A percentile compares a stretch with the other conserved stretches of the same genome.
Conservation (phyloP, 1,139 yeast genomes). For the Hyphopichia wangnamkhiaoensis region DNA sequence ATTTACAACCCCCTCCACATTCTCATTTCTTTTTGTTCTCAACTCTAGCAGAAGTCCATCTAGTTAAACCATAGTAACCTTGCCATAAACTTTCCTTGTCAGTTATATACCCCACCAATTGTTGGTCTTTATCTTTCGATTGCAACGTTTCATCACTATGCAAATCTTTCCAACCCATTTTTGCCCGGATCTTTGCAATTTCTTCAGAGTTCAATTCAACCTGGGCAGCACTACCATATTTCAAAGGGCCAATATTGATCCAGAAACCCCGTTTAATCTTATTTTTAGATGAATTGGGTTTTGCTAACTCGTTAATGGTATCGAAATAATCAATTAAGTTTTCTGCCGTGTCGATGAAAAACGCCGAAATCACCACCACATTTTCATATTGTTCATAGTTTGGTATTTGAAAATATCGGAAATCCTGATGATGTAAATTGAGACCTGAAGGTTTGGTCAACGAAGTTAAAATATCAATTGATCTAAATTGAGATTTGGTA, state of each 20-base stretch:
- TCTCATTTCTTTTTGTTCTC: no score
- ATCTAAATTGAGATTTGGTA: slow-evolving; percentile 53
- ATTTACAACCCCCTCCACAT: no score
- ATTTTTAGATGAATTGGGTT: slow-evolving; percentile 30
- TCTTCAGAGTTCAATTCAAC: slow-evolving; percentile 74
- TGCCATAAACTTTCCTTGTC: slow-evolving; percentile 71
- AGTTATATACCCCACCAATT: slow-evolving; percentile 54
- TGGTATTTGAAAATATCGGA: slow-evolving; percentile 49
- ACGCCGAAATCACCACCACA: slow-evolving; percentile 66
- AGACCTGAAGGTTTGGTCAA: slow-evolving; percentile 47
- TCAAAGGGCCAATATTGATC: slow-evolving; percentile 86
- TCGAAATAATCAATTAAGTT: slow-evolving; percentile 73
- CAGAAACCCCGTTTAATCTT: slow-evolving; percentile 53
- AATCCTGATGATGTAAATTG: slow-evolving; percentile 61
- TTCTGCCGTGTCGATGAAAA: slow-evolving; percentile 86
- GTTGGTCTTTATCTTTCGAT: slow-evolving; percentile 8
- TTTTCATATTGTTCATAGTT: slow-evolving; percentile 34
- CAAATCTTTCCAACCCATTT: slow-evolving; percentile 66
- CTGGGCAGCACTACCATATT: slow-evolving; percentile 84
- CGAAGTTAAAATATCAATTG: slow-evolving; percentile 35
- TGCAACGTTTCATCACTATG: slow-evolving; percentile 40
- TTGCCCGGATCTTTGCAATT: slow-evolving; percentile 45
- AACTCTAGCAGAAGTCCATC: slow-evolving; percentile 40
- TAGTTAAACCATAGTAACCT: slow-evolving; percentile 68
- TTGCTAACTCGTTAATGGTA: slow-evolving; percentile 50